Conservation (phyloP, 2,329 filamentous ascomycete species). For the Aspergillus novoparasiticus region DNA sequence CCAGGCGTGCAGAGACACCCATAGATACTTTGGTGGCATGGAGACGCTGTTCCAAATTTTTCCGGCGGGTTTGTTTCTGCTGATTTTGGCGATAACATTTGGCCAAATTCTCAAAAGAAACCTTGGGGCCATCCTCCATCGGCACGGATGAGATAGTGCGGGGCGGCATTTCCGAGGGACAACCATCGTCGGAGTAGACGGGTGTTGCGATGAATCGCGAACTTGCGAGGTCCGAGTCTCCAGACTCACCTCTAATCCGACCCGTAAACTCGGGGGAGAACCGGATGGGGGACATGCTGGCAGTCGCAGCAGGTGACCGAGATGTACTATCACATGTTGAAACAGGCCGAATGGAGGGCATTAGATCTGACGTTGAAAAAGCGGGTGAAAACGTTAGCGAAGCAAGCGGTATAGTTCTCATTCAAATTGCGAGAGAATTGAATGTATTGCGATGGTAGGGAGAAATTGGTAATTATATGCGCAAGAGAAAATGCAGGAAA, state of each 20-base stretch:
- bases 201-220: constrained; percentile 26
- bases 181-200: constrained; percentile 23
- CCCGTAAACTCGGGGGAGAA: constrained; percentile 21
- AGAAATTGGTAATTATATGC: background rate
- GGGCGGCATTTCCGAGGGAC: constrained; percentile 12
- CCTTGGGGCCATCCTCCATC: constrained; percentile 26
- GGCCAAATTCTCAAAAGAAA: constrained; percentile 50
- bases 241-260: constrained; percentile 39
- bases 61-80: constrained; percentile 45
- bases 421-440: constrained; percentile 6
- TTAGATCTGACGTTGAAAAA: constrained; percentile 21
- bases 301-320: constrained; percentile 25
- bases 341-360: constrained; percentile 31
- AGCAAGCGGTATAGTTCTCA: constrained; percentile 7
- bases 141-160: constrained; percentile 15
- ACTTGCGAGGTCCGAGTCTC: constrained; percentile 33
- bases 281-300: constrained; percentile 26
- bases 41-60: constrained; percentile 42
- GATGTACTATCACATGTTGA: constrained; percentile 38
- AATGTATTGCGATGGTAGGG: background rate
- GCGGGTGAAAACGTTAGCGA: constrained; percentile 6
- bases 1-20: constrained; percentile 45
- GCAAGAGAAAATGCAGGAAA: constrained; percentile 6
- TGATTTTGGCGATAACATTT: constrained; percentile 44
- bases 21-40: constrained; percentile 46